Base-by-base conservation (phyloP, 2,329 filamentous ascomycete genomes). In the Raffaelea ambrosiae region DNA sequence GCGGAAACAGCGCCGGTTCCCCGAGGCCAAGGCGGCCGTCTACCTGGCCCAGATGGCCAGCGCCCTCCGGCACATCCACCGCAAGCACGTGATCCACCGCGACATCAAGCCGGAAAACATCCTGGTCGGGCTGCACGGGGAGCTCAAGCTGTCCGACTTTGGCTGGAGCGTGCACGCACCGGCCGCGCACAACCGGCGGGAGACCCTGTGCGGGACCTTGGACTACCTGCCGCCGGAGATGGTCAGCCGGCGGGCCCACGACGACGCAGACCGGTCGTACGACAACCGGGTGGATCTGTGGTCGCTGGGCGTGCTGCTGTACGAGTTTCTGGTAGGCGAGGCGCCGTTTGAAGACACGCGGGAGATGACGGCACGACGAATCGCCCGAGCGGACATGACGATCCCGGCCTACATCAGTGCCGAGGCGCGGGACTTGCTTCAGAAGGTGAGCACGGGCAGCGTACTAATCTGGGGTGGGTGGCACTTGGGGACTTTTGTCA, bases 81-180 rank as follows among this genome's bases (percentile, higher is more conserved):
- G 88, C 64, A 97, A 97, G 72, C 89, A 96, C 65, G 87, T 97
- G 57, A 97, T 97, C 71, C 91, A 97, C 67, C 79, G 90, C 50
- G 90, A 97, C 59, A 97, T 97, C 70, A 97, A 97, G 72, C 90
- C 90, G 2, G 90, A 97, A 68, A 97, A 97, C 61, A 97, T 97
- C 54, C 77, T 97, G 20, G 84, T 97, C 29, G 91, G 91, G 14
- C 89, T 97, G 51, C 91, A 97, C 62, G 93, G 90, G 55, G 93
- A 98, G 72, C 90, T 98, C 70, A 98, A 98, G 68, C 90, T 98
- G 60, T 94, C 88, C 4, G 93, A 98, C 66, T 98, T 97, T 61
- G 91, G 93, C 44, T 98, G 93, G 93, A 94, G 87, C 63, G 93
- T 97, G 4, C 93, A 98, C 66, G 93, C 93, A 90, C 95, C 71